These are phyloP conservation scores for Hydnomerulius pinastri DNA, from an alignment of 768 basidiomycete species.

Conservation along the genomic window DNA sequence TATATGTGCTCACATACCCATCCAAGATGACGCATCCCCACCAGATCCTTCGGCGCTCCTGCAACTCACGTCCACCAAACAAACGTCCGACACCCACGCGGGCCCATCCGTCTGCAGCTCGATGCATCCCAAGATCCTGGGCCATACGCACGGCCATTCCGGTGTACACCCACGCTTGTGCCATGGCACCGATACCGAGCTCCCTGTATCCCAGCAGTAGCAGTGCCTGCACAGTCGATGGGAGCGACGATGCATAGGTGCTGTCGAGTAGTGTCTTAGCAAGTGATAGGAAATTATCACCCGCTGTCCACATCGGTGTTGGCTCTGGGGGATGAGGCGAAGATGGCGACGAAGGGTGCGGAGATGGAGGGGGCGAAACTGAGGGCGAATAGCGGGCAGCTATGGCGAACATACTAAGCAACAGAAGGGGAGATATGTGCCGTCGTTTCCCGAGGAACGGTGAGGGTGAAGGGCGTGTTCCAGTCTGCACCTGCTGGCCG, in stretches of 20 bases:
- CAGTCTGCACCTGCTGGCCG: conserved; percentile 5
- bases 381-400: conserved; percentile 67
- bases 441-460: conserved; percentile 44
- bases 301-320: conserved; percentile 77
- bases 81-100: conserved; percentile 55
- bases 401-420: conserved; percentile 83
- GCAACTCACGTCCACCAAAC: conserved; percentile 62
- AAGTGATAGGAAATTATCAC: conserved; percentile 67
- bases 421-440: conserved; percentile 63
- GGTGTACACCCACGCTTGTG: conserved; percentile 81
- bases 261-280: conserved; percentile 69
- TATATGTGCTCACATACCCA: conserved; percentile 77
- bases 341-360: conserved; percentile 33
- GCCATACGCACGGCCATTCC: conserved; percentile 95
- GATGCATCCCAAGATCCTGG: conserved; percentile 84
- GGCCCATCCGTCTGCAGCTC: conserved; percentile 78
- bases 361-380: conserved; percentile 24
- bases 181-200: conserved; percentile 88
- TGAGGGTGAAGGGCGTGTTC: conserved; percentile 28
- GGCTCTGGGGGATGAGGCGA: conserved; percentile 43
- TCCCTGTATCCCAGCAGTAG: conserved; percentile 84
- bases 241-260: conserved; percentile 68
- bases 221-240: conserved; percentile 77
- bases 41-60: conserved; percentile 76
- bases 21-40: conserved; percentile 79